phyloP scores from a whole-genome alignment of 768 basidiomycete genomes.

The Mrakia frigida region DNA sequence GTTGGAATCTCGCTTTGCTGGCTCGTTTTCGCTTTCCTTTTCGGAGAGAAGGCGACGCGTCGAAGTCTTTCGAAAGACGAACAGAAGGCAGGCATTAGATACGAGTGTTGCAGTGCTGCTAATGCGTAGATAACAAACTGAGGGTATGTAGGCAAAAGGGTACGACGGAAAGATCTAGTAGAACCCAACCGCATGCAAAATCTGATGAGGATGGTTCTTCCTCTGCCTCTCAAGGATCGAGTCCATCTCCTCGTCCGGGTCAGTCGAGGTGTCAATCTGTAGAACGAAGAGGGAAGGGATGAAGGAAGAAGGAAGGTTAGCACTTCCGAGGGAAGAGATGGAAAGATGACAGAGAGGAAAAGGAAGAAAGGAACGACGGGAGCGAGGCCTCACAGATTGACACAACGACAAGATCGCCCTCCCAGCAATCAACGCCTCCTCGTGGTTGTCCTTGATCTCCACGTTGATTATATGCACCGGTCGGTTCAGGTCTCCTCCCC shows the following conservation, averaged over 20 bases:
- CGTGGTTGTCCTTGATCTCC: constrained; percentile 98
- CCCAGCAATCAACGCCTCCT: constrained; percentile 93
- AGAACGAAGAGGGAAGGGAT: not conserved
- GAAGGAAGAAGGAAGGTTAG: not conserved
- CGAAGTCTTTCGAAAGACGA: no score
- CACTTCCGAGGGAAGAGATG: not conserved
- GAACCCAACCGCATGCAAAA: constrained; percentile 85
- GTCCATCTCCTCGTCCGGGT: constrained; percentile 88
- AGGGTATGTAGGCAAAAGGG: not conserved
- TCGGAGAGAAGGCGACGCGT: no score
- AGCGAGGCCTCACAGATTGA: constrained; percentile 63
- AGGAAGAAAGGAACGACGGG: not conserved
- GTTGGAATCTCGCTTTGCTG: no score
- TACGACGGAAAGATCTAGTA: constrained; percentile 52
- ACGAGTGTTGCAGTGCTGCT: no score
- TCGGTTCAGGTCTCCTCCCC: constrained; percentile 87
- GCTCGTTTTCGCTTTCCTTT: no score
- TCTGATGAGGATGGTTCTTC: constrained; percentile 82
- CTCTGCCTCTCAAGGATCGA: constrained; percentile 76
- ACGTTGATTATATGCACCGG: constrained; percentile 95
- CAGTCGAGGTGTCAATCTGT: constrained; percentile 77
- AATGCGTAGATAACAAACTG: no score
- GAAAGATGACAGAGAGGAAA: not conserved
- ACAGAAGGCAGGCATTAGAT: no score
- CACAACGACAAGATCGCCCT: constrained; percentile 90